Evolutionary conservation across 2,329 filamentous ascomycete genomes (phyloP), one percentile per base, ranked within the genome.

Genomic region (Diaporthe ampelina): DNA sequence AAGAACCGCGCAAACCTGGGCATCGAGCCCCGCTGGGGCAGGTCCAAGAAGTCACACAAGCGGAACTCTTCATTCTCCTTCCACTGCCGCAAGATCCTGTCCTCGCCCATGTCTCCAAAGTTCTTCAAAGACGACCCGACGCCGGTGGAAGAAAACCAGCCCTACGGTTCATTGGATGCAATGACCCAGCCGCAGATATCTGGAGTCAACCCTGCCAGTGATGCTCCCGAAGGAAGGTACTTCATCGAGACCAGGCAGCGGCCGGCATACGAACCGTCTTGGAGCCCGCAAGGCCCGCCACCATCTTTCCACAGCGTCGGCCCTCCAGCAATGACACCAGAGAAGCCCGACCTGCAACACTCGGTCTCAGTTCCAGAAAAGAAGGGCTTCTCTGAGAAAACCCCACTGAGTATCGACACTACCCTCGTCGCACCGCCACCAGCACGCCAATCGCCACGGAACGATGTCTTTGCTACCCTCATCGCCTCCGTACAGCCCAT

Each of bases 41-140:
- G 77, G 21, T 10, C 45, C 4, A 19, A 17, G 2, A 72, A n/a
- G 35, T 29, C 70, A 15, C 80, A 82, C 75, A 83, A 82, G 19
- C 83, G 82, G n/a, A 79, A 79, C 19, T 89, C 88, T 0, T 84
- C 86, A 6, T 82, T 89, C 37, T 88, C 86, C 1, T 90, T 89
- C 80, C 84, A 85, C 43, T 89, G 88, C 80, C 86, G 88, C 73
- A 85, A 87, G 0, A 84, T 84, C 70, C 79, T 86, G 32, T 24
- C 68, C 7, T 83, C 83, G 11, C 83, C 84, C 1, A 79, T 82
- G 21, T 84, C 83, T 0, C 83, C 85, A 0, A 78, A 79, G 50
- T 84, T 84, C 78, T 83, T 83, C 77, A 78, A 78, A 5, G 75
- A 76, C 19, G 70, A 72, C 5, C 32, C 68, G 19, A 40, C 59